Base-by-base conservation (phyloP, 257 asterid genomes). In the Solanum piurae region DNA sequence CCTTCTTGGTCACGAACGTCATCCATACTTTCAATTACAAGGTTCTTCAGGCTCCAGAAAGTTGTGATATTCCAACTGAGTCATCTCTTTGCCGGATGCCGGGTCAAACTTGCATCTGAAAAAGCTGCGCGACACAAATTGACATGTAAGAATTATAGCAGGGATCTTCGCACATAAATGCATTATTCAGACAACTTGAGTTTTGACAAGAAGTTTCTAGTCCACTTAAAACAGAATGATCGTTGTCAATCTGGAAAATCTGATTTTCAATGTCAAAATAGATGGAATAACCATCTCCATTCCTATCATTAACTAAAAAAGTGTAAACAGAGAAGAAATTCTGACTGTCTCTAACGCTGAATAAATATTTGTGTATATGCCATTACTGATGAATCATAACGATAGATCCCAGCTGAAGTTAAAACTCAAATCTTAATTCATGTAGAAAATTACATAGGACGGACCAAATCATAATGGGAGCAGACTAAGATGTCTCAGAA, bases 71-170 rank as follows among this genome's bases (percentile, higher is more conserved):
- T 93, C 99, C 91, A 95, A 74, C 87, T 92, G 98, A 12, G 92
- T 91, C 98, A 96, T 96, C 90, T 94, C 98, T 86, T 98, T 98
- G 83, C 94, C 96, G 23, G 89, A 87, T 33, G 87, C 92, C 2
- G 97, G 92, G 71, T 96, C 96, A 20, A 94, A 96, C 83, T 94
- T 90, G 91, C 98, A 96, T 3, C 98, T 93, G 86, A 92, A 93
- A 69, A 95, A 96, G 86, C 99, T 95, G 87, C 87, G 36, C 1
- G 8, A n/a, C 58, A 58, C 49, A 40, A 10, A n/a, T 21, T 64
- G 36, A 84, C 6, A 52, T 52, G 49, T 58, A 20, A 7, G 66
- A 58, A 58, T 7, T 20, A 20, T 21, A 20, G 66, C 0, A 58
- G 25, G 27, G 25, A 58, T 58, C 66, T 58, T 58, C 2, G 25